phyloP scores from a whole-genome alignment of 208 protist species.

The Leishmania mexicana region DNA sequence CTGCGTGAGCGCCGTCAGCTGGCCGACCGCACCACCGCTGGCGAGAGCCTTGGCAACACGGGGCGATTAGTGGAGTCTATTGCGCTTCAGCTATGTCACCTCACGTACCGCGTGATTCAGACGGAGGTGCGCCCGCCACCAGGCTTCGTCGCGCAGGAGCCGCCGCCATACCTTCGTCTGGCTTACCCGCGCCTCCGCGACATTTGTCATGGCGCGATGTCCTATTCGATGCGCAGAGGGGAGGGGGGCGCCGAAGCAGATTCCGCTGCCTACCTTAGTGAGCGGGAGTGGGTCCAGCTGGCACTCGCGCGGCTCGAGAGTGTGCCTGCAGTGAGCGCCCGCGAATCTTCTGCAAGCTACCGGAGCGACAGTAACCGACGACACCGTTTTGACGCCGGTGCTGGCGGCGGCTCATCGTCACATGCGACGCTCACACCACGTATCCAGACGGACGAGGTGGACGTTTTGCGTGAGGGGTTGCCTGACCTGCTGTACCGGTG shows the following conservation, averaged over 20 bases:
- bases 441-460: slow-evolving; percentile 36
- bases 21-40: slow-evolving; percentile 41
- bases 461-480: slow-evolving; percentile 72
- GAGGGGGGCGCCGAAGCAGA: background rate
- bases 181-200: slow-evolving; percentile 76
- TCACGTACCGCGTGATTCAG: slow-evolving; percentile 47
- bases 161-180: slow-evolving; percentile 56
- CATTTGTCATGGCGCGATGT: background rate
- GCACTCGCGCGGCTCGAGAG: slow-evolving; percentile 31
- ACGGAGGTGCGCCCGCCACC: slow-evolving; percentile 54
- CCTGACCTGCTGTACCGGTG: slow-evolving; percentile 53
- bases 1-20: slow-evolving; percentile 35
- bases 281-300: slow-evolving; percentile 30
- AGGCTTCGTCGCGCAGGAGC: slow-evolving; percentile 58
- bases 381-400: background rate
- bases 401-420: background rate
- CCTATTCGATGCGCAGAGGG: background rate
- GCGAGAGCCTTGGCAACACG: slow-evolving; percentile 40
- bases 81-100: slow-evolving; percentile 48
- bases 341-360: background rate
- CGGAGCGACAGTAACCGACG: background rate
- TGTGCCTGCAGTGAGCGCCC: background rate
- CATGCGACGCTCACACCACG: background rate
- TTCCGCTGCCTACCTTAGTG: slow-evolving; percentile 1
- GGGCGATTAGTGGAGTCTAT: slow-evolving; percentile 48